phyloP scores from a whole-genome alignment of 1,139 yeast species.

The Casaregolazyma lundiana region DNA sequence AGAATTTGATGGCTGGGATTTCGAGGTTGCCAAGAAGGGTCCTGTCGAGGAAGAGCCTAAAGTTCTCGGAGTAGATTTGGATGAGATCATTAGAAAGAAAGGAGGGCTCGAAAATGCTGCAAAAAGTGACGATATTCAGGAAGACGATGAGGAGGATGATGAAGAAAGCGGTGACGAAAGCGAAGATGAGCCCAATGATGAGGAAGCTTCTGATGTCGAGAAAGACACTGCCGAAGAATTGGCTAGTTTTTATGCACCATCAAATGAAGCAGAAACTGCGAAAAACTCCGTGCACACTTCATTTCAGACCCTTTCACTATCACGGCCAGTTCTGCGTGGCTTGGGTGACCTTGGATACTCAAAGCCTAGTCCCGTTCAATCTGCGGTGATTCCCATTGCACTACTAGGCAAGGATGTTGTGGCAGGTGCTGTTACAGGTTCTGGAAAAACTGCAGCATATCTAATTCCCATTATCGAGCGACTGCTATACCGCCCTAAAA shows the following conservation, averaged over 20 bases:
- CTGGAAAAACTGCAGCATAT: slow-evolving; percentile 98
- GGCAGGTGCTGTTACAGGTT: slow-evolving; percentile 99
- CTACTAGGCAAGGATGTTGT: slow-evolving; percentile 88
- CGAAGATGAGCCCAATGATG: slow-evolving; percentile 30
- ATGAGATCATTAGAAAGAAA: slow-evolving; percentile 68
- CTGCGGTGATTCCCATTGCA: slow-evolving; percentile 90
- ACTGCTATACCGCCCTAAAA: slow-evolving; percentile 79
- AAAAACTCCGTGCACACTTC: slow-evolving; percentile 48
- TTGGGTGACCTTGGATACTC: slow-evolving; percentile 73
- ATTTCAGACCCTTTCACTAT: slow-evolving; percentile 73
- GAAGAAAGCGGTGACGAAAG: slow-evolving; percentile 47
- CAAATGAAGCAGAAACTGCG: slow-evolving; percentile 32
- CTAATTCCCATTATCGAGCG: slow-evolving; percentile 95
- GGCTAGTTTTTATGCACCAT: slow-evolving; percentile 32
- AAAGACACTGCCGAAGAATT: slow-evolving; percentile 32
- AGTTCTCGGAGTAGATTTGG: slow-evolving; percentile 68
- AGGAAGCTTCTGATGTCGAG: slow-evolving; percentile 22
- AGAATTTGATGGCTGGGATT: slow-evolving; percentile 78
- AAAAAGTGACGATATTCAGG: slow-evolving; percentile 37
- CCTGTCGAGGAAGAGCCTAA: slow-evolving; percentile 28
- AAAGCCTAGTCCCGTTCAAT: slow-evolving; percentile 89
- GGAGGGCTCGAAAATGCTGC: slow-evolving; percentile 41
- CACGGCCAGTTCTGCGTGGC: slow-evolving; percentile 87
- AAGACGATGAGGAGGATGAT: slow-evolving; percentile 25
- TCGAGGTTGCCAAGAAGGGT: slow-evolving; percentile 43